Evolutionary conservation across 768 basidiomycete species (phyloP).

Genomic region (Pleurotus sapidus): DNA sequence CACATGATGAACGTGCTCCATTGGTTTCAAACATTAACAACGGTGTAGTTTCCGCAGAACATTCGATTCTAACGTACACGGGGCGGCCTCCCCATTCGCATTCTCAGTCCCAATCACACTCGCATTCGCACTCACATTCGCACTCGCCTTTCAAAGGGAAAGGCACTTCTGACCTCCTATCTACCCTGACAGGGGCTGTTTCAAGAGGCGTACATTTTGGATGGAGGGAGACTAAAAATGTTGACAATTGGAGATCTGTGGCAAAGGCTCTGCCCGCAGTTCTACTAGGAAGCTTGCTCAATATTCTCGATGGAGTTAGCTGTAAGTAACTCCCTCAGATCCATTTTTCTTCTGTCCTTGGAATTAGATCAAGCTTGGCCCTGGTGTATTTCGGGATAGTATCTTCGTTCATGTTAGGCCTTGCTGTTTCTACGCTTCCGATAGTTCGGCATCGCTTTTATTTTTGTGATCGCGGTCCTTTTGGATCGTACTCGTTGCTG

Average conservation of each 20-base stretch:
- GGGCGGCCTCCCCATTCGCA: too few species aligned
- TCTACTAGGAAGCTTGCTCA: slow-evolving; percentile 78
- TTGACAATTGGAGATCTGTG: slow-evolving; percentile 16
- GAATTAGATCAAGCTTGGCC: too few species aligned
- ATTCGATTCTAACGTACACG: too few species aligned
- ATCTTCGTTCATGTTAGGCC: too few species aligned
- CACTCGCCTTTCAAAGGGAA: background rate
- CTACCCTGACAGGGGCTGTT: background rate
- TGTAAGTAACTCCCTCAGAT: slow-evolving; percentile 45
- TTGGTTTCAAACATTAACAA: too few species aligned
- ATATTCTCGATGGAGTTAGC: slow-evolving; percentile 91
- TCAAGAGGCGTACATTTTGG: background rate
- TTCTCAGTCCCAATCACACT: background rate
- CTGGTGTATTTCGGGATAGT: too few species aligned
- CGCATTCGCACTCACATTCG: background rate
- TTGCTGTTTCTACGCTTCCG: too few species aligned
- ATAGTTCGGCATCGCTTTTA: too few species aligned
- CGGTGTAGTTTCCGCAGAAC: too few species aligned
- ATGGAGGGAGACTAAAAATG: background rate
- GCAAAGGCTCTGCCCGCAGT: slow-evolving; percentile 74
- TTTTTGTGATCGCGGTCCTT: too few species aligned
- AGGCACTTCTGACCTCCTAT: background rate
- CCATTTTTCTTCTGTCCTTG: background rate
- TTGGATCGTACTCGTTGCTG: too few species aligned
- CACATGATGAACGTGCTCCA: too few species aligned